Evolutionary conservation across 495 filamentous ascomycete species (phyloP), one percentile per base, ranked within the genome.

Genomic region (Aspergillus cavernicola): DNA sequence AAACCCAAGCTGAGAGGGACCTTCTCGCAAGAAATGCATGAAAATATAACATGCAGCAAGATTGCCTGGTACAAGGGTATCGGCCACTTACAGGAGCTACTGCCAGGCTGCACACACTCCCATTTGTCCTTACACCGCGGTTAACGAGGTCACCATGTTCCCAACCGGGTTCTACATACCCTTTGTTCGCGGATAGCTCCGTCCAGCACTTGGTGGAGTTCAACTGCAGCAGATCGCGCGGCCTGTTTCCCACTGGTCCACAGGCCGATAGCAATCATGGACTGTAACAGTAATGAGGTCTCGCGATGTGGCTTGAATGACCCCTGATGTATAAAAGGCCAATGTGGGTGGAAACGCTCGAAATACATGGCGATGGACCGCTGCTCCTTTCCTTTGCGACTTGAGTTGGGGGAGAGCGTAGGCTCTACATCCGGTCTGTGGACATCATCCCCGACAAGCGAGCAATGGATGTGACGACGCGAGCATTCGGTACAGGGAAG

Each of bases 31-130:
- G 51, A 52, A 29, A 55, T 29, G 16, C 55, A 19, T 2, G 62
- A 20, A 26, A 61, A 55, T 6, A 65, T 56, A 10, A 62, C 11
- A 6, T 62, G 51, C 2, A 65, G 57, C 4, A 62, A 52, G 15
- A 65, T 45, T 19, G 47, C 53, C 44, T 65, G 62, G 38, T 53
- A 62, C 4, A 57, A 56, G 15, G 62, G 43, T 18, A 62, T 62
- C 1, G 59, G 59, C 59, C 59, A 65, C 15, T 40, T 13, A 3
- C 46, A 39, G 10, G 24, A 28, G 13, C 3, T 32, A n/a, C 22
- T 15, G 5, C 22, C 26, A 5, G 5, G 33, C 44, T 26, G 22
- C 20, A 12, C 29, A 12, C 18, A 45, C 10, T 57, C 33, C 58
- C 58, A 61, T 48, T 57, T 40, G n/a, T 40, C 35, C 35, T 38